A percentile compares a stretch with the other conserved stretches of the same genome.
These are phyloP conservation scores for Lentinula detonsa DNA, from an alignment of 768 basidiomycete species.

Conservation along the genomic window DNA sequence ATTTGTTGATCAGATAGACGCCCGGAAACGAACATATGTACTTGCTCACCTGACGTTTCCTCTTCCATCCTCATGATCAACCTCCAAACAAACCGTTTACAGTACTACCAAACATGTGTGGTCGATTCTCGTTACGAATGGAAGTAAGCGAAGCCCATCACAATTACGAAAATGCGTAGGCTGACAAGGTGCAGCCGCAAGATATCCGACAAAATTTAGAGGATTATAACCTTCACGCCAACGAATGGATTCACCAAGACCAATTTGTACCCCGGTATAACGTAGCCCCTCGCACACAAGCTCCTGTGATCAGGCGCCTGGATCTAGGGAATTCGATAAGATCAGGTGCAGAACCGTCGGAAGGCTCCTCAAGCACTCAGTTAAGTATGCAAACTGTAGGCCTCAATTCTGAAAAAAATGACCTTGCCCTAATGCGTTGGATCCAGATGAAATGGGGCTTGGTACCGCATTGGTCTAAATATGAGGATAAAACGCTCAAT, in stretches of 20 bases:
- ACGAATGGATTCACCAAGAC: slow-evolving; percentile 57
- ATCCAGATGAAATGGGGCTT: slow-evolving; percentile 80
- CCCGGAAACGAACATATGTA: not conserved
- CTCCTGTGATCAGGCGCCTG: slow-evolving; percentile 62
- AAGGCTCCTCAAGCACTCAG: slow-evolving; percentile 7
- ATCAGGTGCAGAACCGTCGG: not conserved
- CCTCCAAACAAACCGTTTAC: too few species aligned
- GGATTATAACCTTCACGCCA: slow-evolving; percentile 37
- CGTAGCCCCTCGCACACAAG: slow-evolving; percentile 75
- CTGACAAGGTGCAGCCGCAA: slow-evolving; percentile 21
- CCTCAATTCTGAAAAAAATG: not conserved
- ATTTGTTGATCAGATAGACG: not conserved
- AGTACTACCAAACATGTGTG: slow-evolving; percentile 41
- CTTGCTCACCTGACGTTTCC: not conserved
- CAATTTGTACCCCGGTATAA: slow-evolving; percentile 69
- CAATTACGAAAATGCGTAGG: not conserved
- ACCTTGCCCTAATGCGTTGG: not conserved
- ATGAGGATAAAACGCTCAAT: slow-evolving; percentile 62
- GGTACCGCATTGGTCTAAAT: slow-evolving; percentile 77
- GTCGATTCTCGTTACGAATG: slow-evolving; percentile 52
- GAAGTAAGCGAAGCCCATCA: slow-evolving; percentile 25
- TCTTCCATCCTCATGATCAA: too few species aligned
- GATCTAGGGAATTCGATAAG: slow-evolving; percentile 7
- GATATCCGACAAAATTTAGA: slow-evolving; percentile 36
- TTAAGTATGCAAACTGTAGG: slow-evolving; percentile 55